phyloP scores from a whole-genome alignment of 805 yeast genomes.

The Yamadazyma philogaea region DNA sequence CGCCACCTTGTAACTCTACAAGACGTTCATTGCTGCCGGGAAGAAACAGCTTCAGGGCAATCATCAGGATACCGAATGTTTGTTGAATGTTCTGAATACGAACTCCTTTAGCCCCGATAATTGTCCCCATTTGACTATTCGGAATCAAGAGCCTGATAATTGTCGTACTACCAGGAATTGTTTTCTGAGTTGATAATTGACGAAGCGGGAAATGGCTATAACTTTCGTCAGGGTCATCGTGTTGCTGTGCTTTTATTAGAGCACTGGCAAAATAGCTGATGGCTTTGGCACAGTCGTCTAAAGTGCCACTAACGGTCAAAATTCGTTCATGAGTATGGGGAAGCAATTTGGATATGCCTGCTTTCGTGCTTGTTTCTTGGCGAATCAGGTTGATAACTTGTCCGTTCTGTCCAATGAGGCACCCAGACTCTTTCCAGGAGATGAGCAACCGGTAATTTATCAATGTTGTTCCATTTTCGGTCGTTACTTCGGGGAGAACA shows the following conservation, averaged over 20 bases:
- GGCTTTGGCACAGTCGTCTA: conserved; percentile 67
- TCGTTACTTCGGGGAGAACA: conserved; percentile 10
- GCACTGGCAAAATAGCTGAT: conserved; percentile 67
- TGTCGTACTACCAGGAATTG: conserved; percentile 49
- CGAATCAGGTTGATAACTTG: conserved; percentile 71
- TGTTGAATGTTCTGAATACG: conserved; percentile 79
- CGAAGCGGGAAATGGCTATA: conserved; percentile 60
- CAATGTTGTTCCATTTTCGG: conserved; percentile 26
- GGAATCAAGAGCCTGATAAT: conserved; percentile 72
- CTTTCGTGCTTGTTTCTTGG: conserved; percentile 72
- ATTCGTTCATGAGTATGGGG: conserved; percentile 83
- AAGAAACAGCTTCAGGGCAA: conserved; percentile 80
- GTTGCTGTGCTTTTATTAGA: conserved; percentile 42
- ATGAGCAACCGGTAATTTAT: conserved; percentile 57
- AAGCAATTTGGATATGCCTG: conserved; percentile 79
- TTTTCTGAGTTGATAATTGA: conserved; percentile 52
- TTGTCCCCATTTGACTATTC: conserved; percentile 82
- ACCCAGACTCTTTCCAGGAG: conserved; percentile 84
- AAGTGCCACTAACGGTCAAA: conserved; percentile 70
- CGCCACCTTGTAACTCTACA: conserved; percentile 82
- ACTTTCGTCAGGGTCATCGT: conserved; percentile 15
- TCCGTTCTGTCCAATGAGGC: conserved; percentile 85
- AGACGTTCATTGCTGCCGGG: conserved; percentile 81
- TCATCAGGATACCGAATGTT: conserved; percentile 67
- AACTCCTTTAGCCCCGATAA: conserved; percentile 80